phyloP scores from a whole-genome alignment of 495 filamentous ascomycete species.

The Cetradonia linearis region DNA sequence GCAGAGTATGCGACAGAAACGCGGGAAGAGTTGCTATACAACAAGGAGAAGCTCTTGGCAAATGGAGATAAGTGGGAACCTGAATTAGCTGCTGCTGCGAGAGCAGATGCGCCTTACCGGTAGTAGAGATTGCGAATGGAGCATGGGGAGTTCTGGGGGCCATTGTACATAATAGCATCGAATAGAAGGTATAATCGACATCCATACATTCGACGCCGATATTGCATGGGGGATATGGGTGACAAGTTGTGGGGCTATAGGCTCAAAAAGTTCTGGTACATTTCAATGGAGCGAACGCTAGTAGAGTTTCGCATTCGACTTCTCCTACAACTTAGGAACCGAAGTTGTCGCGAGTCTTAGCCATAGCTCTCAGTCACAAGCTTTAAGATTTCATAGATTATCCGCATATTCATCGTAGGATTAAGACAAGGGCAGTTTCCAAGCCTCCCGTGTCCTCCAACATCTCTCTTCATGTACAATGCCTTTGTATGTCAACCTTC shows the following conservation, averaged over 20 bases:
- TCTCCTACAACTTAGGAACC: too few species aligned
- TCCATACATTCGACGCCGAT: background rate
- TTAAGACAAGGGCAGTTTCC: background rate
- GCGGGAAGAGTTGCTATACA: slow-evolving; percentile 92
- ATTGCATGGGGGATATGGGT: background rate
- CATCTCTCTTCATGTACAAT: background rate
- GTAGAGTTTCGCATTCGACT: too few species aligned
- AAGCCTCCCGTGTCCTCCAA: background rate
- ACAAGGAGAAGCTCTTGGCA: slow-evolving; percentile 88
- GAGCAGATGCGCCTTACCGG: slow-evolving; percentile 83
- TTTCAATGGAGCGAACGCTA: background rate
- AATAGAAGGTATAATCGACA: background rate
- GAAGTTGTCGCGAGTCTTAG: too few species aligned
- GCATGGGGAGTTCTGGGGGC: background rate
- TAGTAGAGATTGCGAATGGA: slow-evolving; percentile 43
- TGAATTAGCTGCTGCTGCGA: slow-evolving; percentile 81
- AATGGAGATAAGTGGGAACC: slow-evolving; percentile 99
- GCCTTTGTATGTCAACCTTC: background rate
- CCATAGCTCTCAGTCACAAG: too few species aligned
- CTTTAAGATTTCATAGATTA: too few species aligned
- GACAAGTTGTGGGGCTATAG: background rate
- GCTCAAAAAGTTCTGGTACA: background rate
- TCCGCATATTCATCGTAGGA: background rate
- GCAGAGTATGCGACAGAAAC: slow-evolving; percentile 98
- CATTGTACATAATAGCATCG: slow-evolving; percentile 3